Conservation (phyloP, 805 yeast genomes). For the Wickerhamomyces ciferrii region DNA sequence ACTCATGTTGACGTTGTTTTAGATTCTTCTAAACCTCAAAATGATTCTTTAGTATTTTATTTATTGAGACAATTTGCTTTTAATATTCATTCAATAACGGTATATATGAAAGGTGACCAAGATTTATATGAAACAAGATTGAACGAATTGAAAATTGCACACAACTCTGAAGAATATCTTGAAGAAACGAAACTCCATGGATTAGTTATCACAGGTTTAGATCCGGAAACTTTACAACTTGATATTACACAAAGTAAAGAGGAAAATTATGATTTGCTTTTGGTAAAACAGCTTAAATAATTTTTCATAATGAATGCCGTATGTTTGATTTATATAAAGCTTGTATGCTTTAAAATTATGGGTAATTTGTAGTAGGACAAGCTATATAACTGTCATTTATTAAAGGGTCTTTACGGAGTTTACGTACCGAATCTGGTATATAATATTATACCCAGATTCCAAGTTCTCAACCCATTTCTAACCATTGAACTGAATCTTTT, state of each 20-base stretch:
- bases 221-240: not conserved
- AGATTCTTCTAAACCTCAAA: not conserved
- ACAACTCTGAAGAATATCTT: not conserved
- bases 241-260: not conserved
- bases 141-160: not conserved
- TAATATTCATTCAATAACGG: not conserved
- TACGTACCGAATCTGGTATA: too few species aligned
- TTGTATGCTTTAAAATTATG: too few species aligned
- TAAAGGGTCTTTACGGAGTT: too few species aligned
- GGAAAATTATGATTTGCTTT: not conserved
- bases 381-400: too few species aligned
- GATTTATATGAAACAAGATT: not conserved
- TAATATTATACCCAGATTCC: too few species aligned
- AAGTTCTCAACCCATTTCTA: too few species aligned
- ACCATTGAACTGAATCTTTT: too few species aligned
- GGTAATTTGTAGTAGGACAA: too few species aligned
- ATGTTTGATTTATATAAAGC: too few species aligned
- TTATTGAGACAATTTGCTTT: not conserved
- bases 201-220: not conserved
- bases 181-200: not conserved
- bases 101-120: not conserved
- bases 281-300: not conserved
- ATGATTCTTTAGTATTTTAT: not conserved
- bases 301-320: too few species aligned
- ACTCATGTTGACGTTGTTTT: not conserved